phyloP scores from a whole-genome alignment of 306 rosid species.

The Rosa multiflora region DNA sequence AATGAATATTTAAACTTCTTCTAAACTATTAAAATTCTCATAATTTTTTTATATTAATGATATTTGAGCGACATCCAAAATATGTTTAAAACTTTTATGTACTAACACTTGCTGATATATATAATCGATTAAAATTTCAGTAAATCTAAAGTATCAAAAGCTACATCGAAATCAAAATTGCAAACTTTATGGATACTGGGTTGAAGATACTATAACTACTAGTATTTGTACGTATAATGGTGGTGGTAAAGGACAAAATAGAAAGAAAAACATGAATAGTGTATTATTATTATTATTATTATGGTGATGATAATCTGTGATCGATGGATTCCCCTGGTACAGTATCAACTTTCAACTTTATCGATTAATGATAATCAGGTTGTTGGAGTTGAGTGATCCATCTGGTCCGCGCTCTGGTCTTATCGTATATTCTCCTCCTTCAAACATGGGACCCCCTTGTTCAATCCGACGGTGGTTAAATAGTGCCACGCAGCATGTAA shows the following conservation, averaged over 20 bases:
- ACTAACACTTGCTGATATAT: too few relatives aligned
- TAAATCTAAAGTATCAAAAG: too few relatives aligned
- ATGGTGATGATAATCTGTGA: neutral
- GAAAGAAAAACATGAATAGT: neutral
- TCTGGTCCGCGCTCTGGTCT: neutral
- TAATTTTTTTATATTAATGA: neutral
- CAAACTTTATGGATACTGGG: too few relatives aligned
- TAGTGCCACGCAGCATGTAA: neutral
- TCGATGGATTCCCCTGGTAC: neutral
- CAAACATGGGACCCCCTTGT: neutral
- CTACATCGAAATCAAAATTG: too few relatives aligned
- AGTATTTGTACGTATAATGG: neutral
- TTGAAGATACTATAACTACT: too few relatives aligned
- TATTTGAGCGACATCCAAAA: too few relatives aligned
- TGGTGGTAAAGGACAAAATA: neutral
- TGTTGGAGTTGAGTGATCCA: neutral
- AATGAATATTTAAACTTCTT: too few relatives aligned
- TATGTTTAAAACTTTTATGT: too few relatives aligned
- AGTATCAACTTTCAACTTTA: slow-evolving; percentile 19
- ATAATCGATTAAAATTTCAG: too few relatives aligned
- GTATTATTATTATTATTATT: neutral
- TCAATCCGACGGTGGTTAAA: neutral
- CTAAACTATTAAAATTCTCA: too few relatives aligned
- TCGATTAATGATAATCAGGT: slow-evolving; percentile 23
- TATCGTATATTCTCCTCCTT: neutral